These are phyloP conservation scores for Debaryomycetaceae sp. DNA, from an alignment of 1,139 yeast species.

Conservation along the genomic window DNA sequence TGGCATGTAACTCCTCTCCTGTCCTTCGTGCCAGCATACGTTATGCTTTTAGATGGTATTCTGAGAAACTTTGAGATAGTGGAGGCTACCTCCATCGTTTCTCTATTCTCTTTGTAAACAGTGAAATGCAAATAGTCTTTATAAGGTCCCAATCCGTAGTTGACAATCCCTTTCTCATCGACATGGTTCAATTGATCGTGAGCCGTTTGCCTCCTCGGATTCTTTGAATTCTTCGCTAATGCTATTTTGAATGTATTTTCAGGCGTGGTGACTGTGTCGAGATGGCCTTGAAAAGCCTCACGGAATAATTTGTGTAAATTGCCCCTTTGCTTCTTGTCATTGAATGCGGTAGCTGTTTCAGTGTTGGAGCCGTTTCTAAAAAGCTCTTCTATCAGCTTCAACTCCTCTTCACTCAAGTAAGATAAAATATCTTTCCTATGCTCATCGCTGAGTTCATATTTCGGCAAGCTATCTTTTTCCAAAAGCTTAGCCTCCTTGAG, in stretches of 20 bases:
- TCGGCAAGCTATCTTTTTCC: constrained; percentile 24
- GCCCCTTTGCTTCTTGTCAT: constrained; percentile 71
- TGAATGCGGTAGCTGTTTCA: constrained; percentile 56
- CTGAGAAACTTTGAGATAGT: constrained; percentile 69
- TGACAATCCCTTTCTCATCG: constrained; percentile 44
- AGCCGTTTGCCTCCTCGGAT: constrained; percentile 28
- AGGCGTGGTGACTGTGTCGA: constrained; percentile 77
- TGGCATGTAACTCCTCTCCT: constrained; percentile 96
- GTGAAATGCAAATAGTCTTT: constrained; percentile 73
- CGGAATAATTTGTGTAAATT: constrained; percentile 74
- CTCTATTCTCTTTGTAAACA: constrained; percentile 90
- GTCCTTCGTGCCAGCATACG: constrained; percentile 95
- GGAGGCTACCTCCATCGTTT: constrained; percentile 92
- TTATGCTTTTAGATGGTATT: constrained; percentile 62
- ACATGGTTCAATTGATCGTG: constrained; percentile 49
- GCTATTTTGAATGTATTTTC: constrained; percentile 63
- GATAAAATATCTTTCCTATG: constrained; percentile 46
- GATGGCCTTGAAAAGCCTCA: constrained; percentile 64
- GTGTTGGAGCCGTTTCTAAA: constrained; percentile 56
- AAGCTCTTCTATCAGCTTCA: constrained; percentile 51
- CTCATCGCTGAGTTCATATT: constrained; percentile 44
- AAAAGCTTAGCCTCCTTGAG: constrained; percentile 25
- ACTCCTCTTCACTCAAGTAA: constrained; percentile 58
- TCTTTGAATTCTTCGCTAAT: constrained; percentile 33
- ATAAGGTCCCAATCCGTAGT: constrained; percentile 64